Base-by-base conservation (phyloP, 2,329 filamentous ascomycete species). In the Alternaria sp. region DNA sequence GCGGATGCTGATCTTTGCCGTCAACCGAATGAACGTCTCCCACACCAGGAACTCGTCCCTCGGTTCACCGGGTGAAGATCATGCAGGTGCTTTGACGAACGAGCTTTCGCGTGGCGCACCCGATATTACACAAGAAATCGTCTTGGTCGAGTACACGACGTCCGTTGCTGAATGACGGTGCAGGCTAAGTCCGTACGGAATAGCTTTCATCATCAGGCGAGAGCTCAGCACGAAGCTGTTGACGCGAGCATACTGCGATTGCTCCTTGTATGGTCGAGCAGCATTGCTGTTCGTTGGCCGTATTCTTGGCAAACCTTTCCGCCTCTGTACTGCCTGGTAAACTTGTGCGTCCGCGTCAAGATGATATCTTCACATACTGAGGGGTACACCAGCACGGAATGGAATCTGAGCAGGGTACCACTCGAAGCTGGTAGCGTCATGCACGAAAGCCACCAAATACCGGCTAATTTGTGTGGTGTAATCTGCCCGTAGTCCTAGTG, bases 41-140 rank as follows among this genome's bases (percentile, higher is more conserved):
- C 7, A 40, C 10, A 49, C 21, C 50, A 30, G 4, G 49, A 50
- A 46, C 6, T 23, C 36, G 36, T 19, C 28, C 30, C 6, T 30
- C 19, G 10, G 9, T 54, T 47, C 15, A 11, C 26, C 43, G 40
- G 50, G 40, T 25, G 7, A 6, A 52, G 25, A 40, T 55, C 40
- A 55, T 49, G 57, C 57, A 30, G 15, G 50, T 54, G 50, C 50
- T 47, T 40, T 21, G 43, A 55, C 40, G 50, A 30, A 55, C 26
- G 50, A 60, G 26, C 26, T 26, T 10, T 25, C 23, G 26, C n/a
- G 57, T 46, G 47, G 49, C 46, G 15, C 15, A n/a, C 19, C 4
- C 49, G 7, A 2, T 28, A 13, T 53, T 46, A 43, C 49, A 17
- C 40, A 46, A 46, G 11, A 17, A 5, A 17, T 36, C 19, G 28